Evolutionary conservation across 1,284 basidiomycete species (phyloP).

Genomic region (Retiboletus fuscus): DNA sequence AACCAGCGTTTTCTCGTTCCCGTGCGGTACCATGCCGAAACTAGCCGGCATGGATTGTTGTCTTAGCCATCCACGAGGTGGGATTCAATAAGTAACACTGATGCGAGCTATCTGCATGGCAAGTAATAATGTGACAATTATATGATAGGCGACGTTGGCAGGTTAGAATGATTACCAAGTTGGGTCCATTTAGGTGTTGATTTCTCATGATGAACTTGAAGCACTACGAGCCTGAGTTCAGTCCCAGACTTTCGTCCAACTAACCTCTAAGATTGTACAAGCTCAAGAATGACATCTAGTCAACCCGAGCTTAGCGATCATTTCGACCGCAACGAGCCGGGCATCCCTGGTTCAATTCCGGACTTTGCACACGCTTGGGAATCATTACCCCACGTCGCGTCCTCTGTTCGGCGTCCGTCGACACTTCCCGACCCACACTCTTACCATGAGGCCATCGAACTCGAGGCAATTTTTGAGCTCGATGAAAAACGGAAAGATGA

Average conservation of each 20-base stretch:
- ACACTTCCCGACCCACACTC: conserved; percentile 25
- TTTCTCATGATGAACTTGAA: conserved; percentile 4
- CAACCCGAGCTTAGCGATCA: background rate
- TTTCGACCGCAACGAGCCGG: background rate
- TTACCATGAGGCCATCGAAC: conserved; percentile 42
- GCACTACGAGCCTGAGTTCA: background rate
- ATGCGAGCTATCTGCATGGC: too few relatives aligned
- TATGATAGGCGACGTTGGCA: too few relatives aligned
- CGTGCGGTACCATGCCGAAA: too few relatives aligned
- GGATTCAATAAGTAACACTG: too few relatives aligned
- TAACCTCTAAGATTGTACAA: background rate
- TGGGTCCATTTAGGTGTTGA: conserved; percentile 14
- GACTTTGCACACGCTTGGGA: conserved; percentile 41
- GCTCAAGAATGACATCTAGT: conserved; percentile 26
- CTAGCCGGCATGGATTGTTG: too few relatives aligned
- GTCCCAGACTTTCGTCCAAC: conserved; percentile 2
- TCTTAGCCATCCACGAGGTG: too few relatives aligned
- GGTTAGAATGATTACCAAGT: background rate
- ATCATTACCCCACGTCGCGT: conserved; percentile 20
- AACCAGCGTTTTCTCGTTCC: too few relatives aligned
- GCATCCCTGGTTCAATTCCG: conserved; percentile 29
- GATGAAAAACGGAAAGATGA: conserved; percentile 28
- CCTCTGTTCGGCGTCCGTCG: conserved; percentile 44
- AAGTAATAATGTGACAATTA: too few relatives aligned
- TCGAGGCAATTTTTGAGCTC: conserved; percentile 45